These are phyloP conservation scores for Kitagawia praeruptora DNA, from an alignment of 129 eudicot species.

Conservation along the genomic window DNA sequence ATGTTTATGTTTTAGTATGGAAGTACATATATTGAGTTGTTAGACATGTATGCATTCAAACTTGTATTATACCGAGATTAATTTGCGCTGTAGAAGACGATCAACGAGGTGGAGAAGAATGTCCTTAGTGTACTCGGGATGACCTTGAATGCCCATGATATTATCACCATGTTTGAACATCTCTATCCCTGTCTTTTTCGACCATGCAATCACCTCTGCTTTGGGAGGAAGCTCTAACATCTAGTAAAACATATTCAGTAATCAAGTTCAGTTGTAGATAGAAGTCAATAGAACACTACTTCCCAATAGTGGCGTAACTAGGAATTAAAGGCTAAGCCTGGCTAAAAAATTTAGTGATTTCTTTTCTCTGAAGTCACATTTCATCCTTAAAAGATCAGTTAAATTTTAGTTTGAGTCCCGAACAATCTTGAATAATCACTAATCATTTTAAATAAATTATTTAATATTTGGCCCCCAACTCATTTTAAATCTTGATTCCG, in stretches of 20 bases:
- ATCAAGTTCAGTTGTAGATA: background rate
- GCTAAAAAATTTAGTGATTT: too few species aligned
- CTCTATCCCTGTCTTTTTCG: constrained; percentile 63
- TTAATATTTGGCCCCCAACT: too few species aligned
- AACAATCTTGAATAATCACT: too few species aligned
- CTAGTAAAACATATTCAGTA: constrained; percentile 16
- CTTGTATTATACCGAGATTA: constrained; percentile 46
- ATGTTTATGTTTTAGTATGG: background rate
- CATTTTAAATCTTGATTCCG: too few species aligned
- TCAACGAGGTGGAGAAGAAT: constrained; percentile 75
- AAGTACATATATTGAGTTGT: background rate
- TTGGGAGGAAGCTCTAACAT: constrained; percentile 70
- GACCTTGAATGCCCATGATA: constrained; percentile 96
- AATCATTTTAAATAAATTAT: too few species aligned
- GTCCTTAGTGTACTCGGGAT: constrained; percentile 93
- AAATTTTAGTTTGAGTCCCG: too few species aligned
- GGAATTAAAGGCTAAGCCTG: too few species aligned
- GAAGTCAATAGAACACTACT: too few species aligned
- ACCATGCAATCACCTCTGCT: constrained; percentile 75
- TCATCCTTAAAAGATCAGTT: too few species aligned
- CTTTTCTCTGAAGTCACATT: too few species aligned
- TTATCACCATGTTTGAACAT: constrained; percentile 82
- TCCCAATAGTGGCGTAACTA: too few species aligned
- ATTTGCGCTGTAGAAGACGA: constrained; percentile 56
- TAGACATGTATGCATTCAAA: background rate